Percentiles rank a stretch among this genome's conserved stretches.
Evolutionary conservation across 495 filamentous ascomycete species (phyloP).

Genomic region (Aspergillus indologenus): DNA sequence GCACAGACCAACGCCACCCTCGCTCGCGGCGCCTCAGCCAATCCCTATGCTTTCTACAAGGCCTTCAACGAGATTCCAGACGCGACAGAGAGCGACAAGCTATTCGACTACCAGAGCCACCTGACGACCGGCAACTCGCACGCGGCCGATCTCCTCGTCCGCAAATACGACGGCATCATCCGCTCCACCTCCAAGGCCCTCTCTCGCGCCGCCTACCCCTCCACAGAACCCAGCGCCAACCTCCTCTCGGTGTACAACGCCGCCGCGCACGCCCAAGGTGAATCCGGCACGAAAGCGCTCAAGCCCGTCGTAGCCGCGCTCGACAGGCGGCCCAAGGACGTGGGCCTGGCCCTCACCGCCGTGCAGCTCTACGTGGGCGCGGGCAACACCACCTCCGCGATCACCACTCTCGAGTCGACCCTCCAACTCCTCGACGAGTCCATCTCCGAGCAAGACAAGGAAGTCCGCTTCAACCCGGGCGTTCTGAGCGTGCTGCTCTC

Average conservation of each 20-base stretch:
- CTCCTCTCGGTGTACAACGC: slow-evolving; percentile 74
- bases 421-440: slow-evolving; percentile 69
- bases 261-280: slow-evolving; percentile 65
- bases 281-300: slow-evolving; percentile 65
- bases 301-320: slow-evolving; percentile 71
- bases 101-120: slow-evolving; percentile 74
- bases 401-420: slow-evolving; percentile 70
- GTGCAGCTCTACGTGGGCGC: slow-evolving; percentile 77
- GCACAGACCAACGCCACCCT: slow-evolving; percentile 75
- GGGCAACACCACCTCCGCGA: slow-evolving; percentile 73
- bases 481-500: slow-evolving; percentile 79
- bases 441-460: slow-evolving; percentile 56
- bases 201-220: slow-evolving; percentile 49
- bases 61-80: slow-evolving; percentile 56
- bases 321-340: slow-evolving; percentile 72
- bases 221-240: slow-evolving; percentile 55
- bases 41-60: slow-evolving; percentile 77
- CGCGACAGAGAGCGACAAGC: slow-evolving; percentile 60
- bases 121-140: slow-evolving; percentile 67
- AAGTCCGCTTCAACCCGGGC: slow-evolving; percentile 79
- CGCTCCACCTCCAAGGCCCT: slow-evolving; percentile 61
- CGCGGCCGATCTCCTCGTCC: slow-evolving; percentile 68
- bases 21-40: slow-evolving; percentile 53
- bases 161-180: slow-evolving; percentile 73
- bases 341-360: slow-evolving; percentile 79